These are phyloP conservation scores for Acidiella bohemica DNA, from an alignment of 495 filamentous ascomycete species.

Conservation along the genomic window DNA sequence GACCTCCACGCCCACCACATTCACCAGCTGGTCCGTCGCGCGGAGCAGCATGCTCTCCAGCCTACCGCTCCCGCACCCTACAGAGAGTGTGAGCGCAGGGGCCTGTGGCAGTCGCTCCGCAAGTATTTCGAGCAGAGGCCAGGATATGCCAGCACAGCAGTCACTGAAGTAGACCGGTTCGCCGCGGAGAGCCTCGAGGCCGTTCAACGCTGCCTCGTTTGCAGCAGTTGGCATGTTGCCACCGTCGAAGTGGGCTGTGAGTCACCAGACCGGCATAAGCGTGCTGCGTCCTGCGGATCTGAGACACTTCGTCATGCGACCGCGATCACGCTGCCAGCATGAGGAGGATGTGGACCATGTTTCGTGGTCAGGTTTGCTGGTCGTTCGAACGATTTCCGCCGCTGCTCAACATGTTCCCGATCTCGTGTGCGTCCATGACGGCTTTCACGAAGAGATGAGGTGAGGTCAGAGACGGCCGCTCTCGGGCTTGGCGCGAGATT, in stretches of 20 bases:
- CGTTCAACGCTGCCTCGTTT: background rate
- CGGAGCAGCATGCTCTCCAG: slow-evolving; percentile 37
- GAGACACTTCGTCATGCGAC: slow-evolving; percentile 17
- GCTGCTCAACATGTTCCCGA: too few relatives aligned
- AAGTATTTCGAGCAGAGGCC: slow-evolving; percentile 28
- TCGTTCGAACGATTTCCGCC: too few relatives aligned
- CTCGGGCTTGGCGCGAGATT: slow-evolving; percentile 1
- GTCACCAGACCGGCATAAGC: slow-evolving; percentile 13
- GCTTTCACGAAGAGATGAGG: background rate
- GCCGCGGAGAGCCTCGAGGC: background rate
- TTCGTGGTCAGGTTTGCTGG: background rate
- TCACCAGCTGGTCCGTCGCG: slow-evolving; percentile 8
- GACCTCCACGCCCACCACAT: slow-evolving; percentile 38
- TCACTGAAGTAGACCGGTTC: slow-evolving; percentile 21
- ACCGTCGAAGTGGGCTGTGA: slow-evolving; percentile 3
- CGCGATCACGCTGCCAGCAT: background rate
- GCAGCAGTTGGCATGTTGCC: background rate
- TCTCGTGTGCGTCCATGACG: background rate
- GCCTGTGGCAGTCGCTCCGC: slow-evolving; percentile 29
- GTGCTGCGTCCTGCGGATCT: slow-evolving; percentile 3
- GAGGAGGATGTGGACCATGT: background rate
- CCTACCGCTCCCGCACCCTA: slow-evolving; percentile 42
- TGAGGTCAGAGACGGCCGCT: too few relatives aligned
- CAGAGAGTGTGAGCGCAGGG: slow-evolving; percentile 35
- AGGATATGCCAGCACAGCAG: slow-evolving; percentile 40